Conservation (phyloP, 768 basidiomycete genomes). For the Phylloporus sp. region DNA sequence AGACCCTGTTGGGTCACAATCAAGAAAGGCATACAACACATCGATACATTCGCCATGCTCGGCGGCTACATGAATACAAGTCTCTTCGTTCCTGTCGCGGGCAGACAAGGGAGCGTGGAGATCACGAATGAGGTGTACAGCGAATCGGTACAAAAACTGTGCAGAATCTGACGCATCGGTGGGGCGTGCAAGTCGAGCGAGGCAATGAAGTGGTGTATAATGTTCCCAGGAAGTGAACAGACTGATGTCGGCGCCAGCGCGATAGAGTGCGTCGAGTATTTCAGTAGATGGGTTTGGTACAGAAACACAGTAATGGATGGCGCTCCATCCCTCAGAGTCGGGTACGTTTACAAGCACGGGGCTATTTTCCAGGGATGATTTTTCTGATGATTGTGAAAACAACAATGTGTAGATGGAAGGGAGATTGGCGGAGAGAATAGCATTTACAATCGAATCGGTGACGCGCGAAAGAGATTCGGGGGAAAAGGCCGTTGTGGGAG, state of each 20-base stretch:
- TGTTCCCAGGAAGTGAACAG: conserved; percentile 64
- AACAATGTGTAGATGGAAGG: conserved; percentile 51
- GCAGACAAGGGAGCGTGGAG: conserved; percentile 68
- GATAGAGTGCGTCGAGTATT: conserved; percentile 67
- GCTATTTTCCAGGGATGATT: conserved; percentile 34
- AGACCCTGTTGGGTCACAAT: conserved; percentile 55
- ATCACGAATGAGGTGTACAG: conserved; percentile 64
- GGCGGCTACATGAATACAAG: conserved; percentile 77
- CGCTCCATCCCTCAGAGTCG: conserved; percentile 67
- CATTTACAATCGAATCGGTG: conserved; percentile 53
- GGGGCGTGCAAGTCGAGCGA: conserved; percentile 42
- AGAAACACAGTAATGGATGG: conserved; percentile 67
- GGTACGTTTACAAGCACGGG: conserved; percentile 64
- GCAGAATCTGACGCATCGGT: conserved; percentile 33
- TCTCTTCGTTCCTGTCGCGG: conserved; percentile 63
- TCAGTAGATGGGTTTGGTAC: conserved; percentile 52
- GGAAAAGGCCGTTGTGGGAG: conserved; percentile 33
- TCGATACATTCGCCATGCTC: conserved; percentile 67
- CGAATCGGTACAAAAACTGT: conserved; percentile 50
- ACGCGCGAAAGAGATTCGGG: conserved; percentile 38
- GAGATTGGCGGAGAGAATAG: conserved; percentile 47
- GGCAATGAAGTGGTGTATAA: conserved; percentile 65
- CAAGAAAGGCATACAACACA: conserved; percentile 58
- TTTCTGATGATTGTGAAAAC: conserved; percentile 45
- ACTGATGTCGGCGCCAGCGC: conserved; percentile 70